Conservation (phyloP, 1,139 yeast species). For the Zhuliangozyma parablackwelliae region DNA sequence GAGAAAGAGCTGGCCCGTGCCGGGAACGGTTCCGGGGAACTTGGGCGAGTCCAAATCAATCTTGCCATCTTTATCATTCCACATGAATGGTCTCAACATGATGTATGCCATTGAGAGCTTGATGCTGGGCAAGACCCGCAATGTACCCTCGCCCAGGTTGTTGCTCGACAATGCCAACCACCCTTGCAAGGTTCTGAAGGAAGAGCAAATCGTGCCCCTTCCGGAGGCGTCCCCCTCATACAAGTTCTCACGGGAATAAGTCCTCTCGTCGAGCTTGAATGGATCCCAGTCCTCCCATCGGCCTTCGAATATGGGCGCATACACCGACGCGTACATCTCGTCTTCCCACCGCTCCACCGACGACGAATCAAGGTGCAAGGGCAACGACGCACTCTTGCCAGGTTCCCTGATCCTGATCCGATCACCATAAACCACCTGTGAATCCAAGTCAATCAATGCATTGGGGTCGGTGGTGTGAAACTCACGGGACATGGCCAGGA, state of each 20-base stretch:
- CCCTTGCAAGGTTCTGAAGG: slow-evolving; percentile 46
- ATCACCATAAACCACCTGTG: slow-evolving; percentile 35
- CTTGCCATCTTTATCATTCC: slow-evolving; percentile 14
- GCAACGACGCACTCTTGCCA: slow-evolving; percentile 31
- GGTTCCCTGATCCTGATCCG: slow-evolving; percentile 40
- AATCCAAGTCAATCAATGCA: slow-evolving; percentile 21
- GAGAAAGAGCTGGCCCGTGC: slow-evolving; percentile 18
- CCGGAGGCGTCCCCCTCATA: slow-evolving; percentile 21
- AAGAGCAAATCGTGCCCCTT: slow-evolving; percentile 28
- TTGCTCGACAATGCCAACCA: slow-evolving; percentile 38
- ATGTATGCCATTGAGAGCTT: slow-evolving; percentile 36
- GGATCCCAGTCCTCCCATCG: slow-evolving; percentile 47
- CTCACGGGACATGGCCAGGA: slow-evolving; percentile 26
- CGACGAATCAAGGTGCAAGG: slow-evolving; percentile 44
- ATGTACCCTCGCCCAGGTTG: slow-evolving; percentile 42
- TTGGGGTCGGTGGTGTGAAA: slow-evolving; percentile 28
- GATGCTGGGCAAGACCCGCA: slow-evolving; percentile 36
- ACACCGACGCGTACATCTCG: slow-evolving; percentile 31
- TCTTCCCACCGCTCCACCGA: slow-evolving; percentile 38
- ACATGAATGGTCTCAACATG: slow-evolving; percentile 43
- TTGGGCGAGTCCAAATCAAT: slow-evolving; percentile 20
- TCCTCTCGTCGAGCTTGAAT: slow-evolving; percentile 33
- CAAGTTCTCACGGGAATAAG: slow-evolving; percentile 30
- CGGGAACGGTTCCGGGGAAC: slow-evolving; percentile 19
- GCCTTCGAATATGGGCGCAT: slow-evolving; percentile 38